A percentile compares a stretch with the other conserved stretches of the same genome.
Conservation (phyloP, 176 grass and related monocot genomes). For the Oryza australiensis region DNA sequence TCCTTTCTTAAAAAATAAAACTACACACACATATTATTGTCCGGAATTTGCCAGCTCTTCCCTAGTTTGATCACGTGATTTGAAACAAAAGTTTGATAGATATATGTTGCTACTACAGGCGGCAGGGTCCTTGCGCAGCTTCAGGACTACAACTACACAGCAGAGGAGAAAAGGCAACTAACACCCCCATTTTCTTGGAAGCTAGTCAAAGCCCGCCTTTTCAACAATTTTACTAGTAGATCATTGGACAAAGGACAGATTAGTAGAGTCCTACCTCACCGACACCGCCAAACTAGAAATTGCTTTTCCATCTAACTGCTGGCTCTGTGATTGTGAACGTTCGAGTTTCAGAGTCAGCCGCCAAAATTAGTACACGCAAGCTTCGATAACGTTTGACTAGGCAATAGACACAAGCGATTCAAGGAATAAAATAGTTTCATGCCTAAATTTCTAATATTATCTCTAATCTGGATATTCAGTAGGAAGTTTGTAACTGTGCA, state of each 20-base stretch:
- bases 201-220: not conserved
- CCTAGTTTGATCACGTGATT: constrained; percentile 22
- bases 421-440: not conserved
- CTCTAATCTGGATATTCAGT: not conserved
- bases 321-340: constrained; percentile 12
- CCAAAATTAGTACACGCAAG: not conserved
- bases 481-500: not conserved
- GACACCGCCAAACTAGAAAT: constrained; percentile 14
- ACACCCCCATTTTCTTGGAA: constrained; percentile 19
- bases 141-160: not conserved
- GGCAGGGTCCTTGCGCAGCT: constrained; percentile 11
- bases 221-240: constrained; percentile 9
- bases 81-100: not conserved
- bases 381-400: not conserved
- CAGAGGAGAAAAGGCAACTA: not conserved
- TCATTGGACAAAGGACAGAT: not conserved
- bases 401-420: not conserved
- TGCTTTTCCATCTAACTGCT: not conserved
- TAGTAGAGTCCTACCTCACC: not conserved
- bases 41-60: not conserved
- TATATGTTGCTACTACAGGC: not conserved
- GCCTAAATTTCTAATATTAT: not conserved
- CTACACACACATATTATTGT: not conserved
- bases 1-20: too few relatives aligned
- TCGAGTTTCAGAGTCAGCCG: not conserved